Conservation (phyloP, 176 grass and related monocot species). For the Pontederia crassipes region DNA sequence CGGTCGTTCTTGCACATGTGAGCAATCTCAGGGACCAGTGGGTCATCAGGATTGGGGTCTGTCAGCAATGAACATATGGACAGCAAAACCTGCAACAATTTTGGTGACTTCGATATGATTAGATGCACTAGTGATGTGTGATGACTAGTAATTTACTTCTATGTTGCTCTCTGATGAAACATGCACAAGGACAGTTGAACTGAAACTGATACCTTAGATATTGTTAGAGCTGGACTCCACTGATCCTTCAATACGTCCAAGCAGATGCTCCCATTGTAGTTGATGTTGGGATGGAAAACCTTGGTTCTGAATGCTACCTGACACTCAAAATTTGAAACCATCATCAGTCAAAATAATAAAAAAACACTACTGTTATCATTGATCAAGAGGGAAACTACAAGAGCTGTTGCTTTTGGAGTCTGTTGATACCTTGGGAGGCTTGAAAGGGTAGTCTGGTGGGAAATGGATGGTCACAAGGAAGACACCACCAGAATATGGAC, state of each 20-base stretch:
- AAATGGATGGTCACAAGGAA: slow-evolving; percentile 64
- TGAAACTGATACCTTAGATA: slow-evolving; percentile 37
- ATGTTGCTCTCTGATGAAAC: neutral
- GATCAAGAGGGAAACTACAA: neutral
- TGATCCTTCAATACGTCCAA: slow-evolving; percentile 86
- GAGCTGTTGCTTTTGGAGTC: too few species aligned
- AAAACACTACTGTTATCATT: neutral
- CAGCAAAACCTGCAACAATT: slow-evolving; percentile 39
- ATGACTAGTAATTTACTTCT: neutral
- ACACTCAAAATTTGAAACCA: neutral
- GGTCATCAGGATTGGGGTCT: slow-evolving; percentile 71
- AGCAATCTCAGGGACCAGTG: slow-evolving; percentile 81
- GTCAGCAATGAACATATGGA: slow-evolving; percentile 78
- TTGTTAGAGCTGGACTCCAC: slow-evolving; percentile 66
- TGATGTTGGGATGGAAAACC: slow-evolving; percentile 82
- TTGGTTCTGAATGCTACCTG: slow-evolving; percentile 76
- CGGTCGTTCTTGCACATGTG: slow-evolving; percentile 79
- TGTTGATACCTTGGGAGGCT: slow-evolving; percentile 49
- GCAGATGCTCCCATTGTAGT: slow-evolving; percentile 79
- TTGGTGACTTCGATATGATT: neutral
- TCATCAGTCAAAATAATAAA: neutral
- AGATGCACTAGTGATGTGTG: neutral
- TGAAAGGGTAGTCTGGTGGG: slow-evolving; percentile 70
- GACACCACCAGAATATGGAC: slow-evolving; percentile 48
- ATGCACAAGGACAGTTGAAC: neutral